Percentiles rank a stretch among this genome's conserved stretches.
Conservation (phyloP, 768 basidiomycete genomes). For the Psilocybe tampanensis region DNA sequence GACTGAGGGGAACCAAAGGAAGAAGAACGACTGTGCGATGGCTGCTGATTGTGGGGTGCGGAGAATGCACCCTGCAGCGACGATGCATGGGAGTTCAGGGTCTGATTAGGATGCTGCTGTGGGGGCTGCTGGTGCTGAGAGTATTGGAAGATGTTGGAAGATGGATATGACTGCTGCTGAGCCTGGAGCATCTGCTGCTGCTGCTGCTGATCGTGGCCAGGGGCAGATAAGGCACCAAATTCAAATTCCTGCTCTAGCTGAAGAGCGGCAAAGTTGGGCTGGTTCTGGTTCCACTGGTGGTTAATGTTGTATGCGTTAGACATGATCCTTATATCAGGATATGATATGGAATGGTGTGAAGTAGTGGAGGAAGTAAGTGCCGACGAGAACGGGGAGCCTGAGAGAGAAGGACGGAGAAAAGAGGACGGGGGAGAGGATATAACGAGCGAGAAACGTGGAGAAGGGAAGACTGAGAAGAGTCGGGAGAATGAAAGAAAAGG, state of each 20-base stretch:
- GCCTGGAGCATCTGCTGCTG: conserved; percentile 23
- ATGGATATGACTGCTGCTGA: conserved; percentile 19
- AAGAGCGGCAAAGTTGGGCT: conserved; percentile 25
- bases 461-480: not conserved
- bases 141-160: conserved; percentile 12
- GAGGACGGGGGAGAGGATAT: not conserved
- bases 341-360: not conserved
- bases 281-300: conserved; percentile 29
- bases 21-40: conserved; percentile 17
- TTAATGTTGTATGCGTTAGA: conserved; percentile 26
- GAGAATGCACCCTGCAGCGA: conserved; percentile 26
- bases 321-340: conserved; percentile 8
- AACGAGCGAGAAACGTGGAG: not conserved
- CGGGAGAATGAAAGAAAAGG: not conserved
- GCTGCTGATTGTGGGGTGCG: conserved; percentile 17
- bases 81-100: conserved; percentile 14
- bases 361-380: not conserved
- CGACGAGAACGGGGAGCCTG: conserved; percentile 7
- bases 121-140: conserved; percentile 15
- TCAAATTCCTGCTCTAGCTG: conserved; percentile 40
- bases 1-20: conserved; percentile 18
- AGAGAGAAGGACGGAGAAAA: conserved; percentile 2
- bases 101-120: conserved; percentile 1
- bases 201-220: conserved; percentile 16
- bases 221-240: conserved; percentile 16